Percentiles rank a stretch among this genome's conserved stretches.
phyloP scores from a whole-genome alignment of 139 green algal genomes.

The Chloropicon primus region DNA sequence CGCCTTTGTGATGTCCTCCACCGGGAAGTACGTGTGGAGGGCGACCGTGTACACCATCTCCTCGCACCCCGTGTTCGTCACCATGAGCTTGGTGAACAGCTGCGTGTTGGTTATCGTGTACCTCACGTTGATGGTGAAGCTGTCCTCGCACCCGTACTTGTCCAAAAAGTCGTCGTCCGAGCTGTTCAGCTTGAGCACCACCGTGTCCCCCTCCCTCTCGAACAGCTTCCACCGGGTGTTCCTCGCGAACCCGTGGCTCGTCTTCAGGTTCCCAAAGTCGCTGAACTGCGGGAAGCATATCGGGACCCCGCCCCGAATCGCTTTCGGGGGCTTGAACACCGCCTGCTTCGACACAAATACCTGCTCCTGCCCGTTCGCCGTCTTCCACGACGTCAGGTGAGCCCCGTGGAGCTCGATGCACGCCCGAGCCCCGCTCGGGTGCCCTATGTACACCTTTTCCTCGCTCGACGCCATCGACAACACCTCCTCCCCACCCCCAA shows the following conservation, averaged over 20 bases:
- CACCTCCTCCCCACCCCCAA: too few species aligned
- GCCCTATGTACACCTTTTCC: not conserved
- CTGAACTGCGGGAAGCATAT: constrained; percentile 81
- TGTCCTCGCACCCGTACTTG: not conserved
- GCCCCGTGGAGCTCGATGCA: constrained; percentile 51
- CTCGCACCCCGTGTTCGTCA: constrained; percentile 16
- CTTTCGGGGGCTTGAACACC: constrained; percentile 68
- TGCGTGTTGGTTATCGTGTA: not conserved
- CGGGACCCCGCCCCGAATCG: constrained; percentile 67
- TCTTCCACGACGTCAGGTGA: constrained; percentile 46
- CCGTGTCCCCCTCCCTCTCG: not conserved
- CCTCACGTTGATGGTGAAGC: not conserved
- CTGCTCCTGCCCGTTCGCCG: constrained; percentile 38
- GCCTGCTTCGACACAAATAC: constrained; percentile 65
- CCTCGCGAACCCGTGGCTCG: constrained; percentile 70
- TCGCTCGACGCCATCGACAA: too few species aligned
- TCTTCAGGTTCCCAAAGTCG: constrained; percentile 45
- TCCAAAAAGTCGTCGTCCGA: not conserved
- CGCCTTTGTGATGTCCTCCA: constrained; percentile 29
- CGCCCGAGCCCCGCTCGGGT: constrained; percentile 15
- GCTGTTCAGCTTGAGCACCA: not conserved
- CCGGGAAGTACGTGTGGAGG: constrained; percentile 70
- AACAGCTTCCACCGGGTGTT: constrained; percentile 27
- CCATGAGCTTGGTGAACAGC: constrained; percentile 13
- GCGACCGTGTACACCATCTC: constrained; percentile 51